phyloP scores from a whole-genome alignment of 2,329 filamentous ascomycete genomes.

The Arthrobotrys pseudoclavata region DNA sequence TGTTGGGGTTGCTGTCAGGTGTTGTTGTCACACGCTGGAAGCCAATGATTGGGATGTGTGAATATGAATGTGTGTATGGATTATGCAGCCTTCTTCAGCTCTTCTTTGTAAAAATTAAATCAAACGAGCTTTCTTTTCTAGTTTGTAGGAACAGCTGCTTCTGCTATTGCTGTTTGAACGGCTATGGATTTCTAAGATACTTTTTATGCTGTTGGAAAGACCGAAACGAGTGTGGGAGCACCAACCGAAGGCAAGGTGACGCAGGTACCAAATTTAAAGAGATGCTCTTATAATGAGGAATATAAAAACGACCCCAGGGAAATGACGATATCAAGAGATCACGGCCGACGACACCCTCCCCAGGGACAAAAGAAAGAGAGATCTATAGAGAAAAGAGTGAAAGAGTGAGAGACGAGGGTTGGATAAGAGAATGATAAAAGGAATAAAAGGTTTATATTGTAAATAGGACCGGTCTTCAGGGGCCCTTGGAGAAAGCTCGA shows the following conservation, averaged over 20 bases:
- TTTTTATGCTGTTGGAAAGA: conserved; percentile 13
- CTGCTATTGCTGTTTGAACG: background rate
- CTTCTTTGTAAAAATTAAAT: conserved; percentile 13
- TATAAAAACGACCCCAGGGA: background rate
- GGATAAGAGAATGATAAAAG: conserved; percentile 34
- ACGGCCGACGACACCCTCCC: conserved; percentile 26
- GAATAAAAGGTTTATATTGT: conserved; percentile 18
- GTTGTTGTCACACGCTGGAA: conserved; percentile 54
- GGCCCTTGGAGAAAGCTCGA: background rate
- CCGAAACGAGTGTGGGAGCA: conserved; percentile 47
- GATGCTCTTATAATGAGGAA: background rate
- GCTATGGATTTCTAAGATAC: conserved; percentile 7
- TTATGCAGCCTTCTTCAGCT: background rate
- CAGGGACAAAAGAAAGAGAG: background rate
- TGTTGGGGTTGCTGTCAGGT: conserved; percentile 56
- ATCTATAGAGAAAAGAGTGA: background rate
- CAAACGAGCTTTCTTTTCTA: conserved; percentile 5
- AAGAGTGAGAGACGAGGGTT: conserved; percentile 49
- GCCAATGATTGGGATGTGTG: conserved; percentile 45
- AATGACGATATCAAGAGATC: conserved; percentile 31
- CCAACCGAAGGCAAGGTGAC: conserved; percentile 38
- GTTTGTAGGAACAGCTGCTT: conserved; percentile 34
- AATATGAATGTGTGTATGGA: conserved; percentile 9
- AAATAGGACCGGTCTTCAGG: conserved; percentile 2
- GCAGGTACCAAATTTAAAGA: conserved; percentile 35